Percentiles rank a stretch among this genome's conserved stretches.
phyloP scores from a whole-genome alignment of 192 early-diverging fungal genomes.

The Physocladia obscura region DNA sequence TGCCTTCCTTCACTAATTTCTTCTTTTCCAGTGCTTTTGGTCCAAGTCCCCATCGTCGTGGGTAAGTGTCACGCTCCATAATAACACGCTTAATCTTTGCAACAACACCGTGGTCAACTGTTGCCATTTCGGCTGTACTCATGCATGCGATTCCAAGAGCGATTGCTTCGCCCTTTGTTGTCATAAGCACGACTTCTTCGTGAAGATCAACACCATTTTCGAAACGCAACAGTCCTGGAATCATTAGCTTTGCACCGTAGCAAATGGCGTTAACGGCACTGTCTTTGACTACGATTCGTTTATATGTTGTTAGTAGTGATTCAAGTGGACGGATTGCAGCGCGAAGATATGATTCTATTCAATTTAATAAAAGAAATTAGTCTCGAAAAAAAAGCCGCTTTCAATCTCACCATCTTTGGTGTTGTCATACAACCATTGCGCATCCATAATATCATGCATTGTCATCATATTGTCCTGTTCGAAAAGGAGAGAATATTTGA shows the following conservation, averaged over 20 bases:
- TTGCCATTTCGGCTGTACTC: constrained; percentile 96
- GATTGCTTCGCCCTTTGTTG: constrained; percentile 99
- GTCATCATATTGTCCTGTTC: constrained; percentile 87
- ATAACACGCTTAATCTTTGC: constrained; percentile 99
- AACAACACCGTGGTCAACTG: constrained; percentile 94
- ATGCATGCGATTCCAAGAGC: constrained; percentile 96
- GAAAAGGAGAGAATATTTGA: too few relatives aligned
- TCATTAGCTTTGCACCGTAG: constrained; percentile 99
- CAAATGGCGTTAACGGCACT: constrained; percentile 97
- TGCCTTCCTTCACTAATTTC: constrained; percentile 95
- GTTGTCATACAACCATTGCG: constrained; percentile 98
- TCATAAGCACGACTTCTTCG: constrained; percentile 98
- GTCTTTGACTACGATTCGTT: constrained; percentile 98
- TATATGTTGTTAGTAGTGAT: constrained; percentile 89
- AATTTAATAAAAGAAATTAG: not conserved
- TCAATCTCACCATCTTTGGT: constrained; percentile 73
- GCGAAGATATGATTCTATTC: constrained; percentile 86
- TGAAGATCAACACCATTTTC: constrained; percentile 93
- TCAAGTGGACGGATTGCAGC: constrained; percentile 91
- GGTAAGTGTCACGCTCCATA: constrained; percentile 99
- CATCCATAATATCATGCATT: constrained; percentile 98
- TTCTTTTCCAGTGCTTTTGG: constrained; percentile 96
- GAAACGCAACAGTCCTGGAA: constrained; percentile 94
- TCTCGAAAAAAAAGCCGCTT: not conserved
- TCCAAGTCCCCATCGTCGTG: constrained; percentile 95